These are phyloP conservation scores for Areca catechu DNA, from an alignment of 176 grass and related monocot genomes.

Conservation along the genomic window DNA sequence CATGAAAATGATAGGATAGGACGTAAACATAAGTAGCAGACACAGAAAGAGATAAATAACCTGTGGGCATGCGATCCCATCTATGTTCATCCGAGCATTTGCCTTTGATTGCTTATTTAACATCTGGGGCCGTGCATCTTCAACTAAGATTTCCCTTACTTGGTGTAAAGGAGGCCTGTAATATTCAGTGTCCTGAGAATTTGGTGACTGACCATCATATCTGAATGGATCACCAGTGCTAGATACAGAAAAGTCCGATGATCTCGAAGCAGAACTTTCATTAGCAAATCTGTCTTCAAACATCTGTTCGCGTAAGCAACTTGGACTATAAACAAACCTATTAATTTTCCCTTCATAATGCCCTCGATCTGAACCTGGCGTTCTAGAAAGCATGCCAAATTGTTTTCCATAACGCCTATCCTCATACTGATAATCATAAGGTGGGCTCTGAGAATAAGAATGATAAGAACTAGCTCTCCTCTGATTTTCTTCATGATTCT, in stretches of 20 bases:
- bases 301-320: slow-evolving; percentile 36
- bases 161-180: slow-evolving; percentile 48
- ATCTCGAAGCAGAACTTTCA: slow-evolving; percentile 75
- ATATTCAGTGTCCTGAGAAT: slow-evolving; percentile 58
- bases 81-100: slow-evolving; percentile 26
- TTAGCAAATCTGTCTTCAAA: slow-evolving; percentile 83
- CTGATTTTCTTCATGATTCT: slow-evolving; percentile 42
- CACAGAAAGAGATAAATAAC: slow-evolving; percentile 23
- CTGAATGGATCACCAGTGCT: slow-evolving; percentile 54
- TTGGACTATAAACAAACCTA: slow-evolving; percentile 60
- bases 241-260: slow-evolving; percentile 89
- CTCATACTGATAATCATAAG: slow-evolving; percentile 96
- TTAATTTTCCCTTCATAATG: slow-evolving; percentile 60
- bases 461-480: slow-evolving; percentile 84
- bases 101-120: slow-evolving; percentile 15
- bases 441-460: slow-evolving; percentile 97
- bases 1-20: no score
- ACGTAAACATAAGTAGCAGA: background rate
- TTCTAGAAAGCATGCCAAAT: slow-evolving; percentile 49
- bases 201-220: slow-evolving; percentile 64
- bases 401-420: slow-evolving; percentile 90
- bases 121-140: slow-evolving; percentile 36
- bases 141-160: slow-evolving; percentile 37
- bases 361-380: slow-evolving; percentile 53
- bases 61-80: slow-evolving; percentile 30